These are phyloP conservation scores for Salix koriyanagi DNA, from an alignment of 345 rosid species.

Conservation along the genomic window DNA sequence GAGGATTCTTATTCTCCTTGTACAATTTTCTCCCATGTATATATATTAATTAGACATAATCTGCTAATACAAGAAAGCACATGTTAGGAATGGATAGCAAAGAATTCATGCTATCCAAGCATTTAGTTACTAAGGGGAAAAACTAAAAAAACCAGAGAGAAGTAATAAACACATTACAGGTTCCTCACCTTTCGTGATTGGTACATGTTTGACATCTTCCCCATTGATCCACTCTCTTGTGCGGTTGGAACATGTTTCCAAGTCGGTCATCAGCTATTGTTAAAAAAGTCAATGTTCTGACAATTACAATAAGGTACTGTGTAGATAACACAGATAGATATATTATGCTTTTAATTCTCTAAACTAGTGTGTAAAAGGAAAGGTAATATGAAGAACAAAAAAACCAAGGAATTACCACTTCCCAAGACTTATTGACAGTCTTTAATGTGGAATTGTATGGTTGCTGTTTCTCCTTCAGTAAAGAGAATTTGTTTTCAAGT, in stretches of 20 bases:
- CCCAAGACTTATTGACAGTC: constrained; percentile 65
- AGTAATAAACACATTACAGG: neutral
- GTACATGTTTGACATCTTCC: constrained; percentile 23
- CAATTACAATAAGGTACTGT: constrained; percentile 1
- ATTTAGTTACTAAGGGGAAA: neutral
- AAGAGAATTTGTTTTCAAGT: constrained; percentile 56
- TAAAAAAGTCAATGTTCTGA: constrained; percentile 26
- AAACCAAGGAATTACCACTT: constrained; percentile 41
- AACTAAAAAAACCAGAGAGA: neutral
- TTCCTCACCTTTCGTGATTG: constrained; percentile 45
- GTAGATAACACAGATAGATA: constrained; percentile 7
- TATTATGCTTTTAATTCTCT: neutral
- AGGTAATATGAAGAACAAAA: neutral
- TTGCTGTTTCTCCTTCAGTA: constrained; percentile 53
- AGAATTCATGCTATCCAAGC: neutral
- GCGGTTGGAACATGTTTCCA: constrained; percentile 54
- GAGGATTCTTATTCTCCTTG: neutral
- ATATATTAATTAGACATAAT: neutral
- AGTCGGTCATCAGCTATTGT: constrained; percentile 51
- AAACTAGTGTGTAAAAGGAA: neutral
- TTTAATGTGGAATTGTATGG: constrained; percentile 53
- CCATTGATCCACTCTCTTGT: constrained; percentile 41
- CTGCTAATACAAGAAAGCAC: neutral
- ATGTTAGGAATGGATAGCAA: neutral
- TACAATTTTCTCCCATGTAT: neutral